Evolutionary conservation across 768 basidiomycete species (phyloP), one percentile per base, ranked within the genome.

Genomic region (Tylopilus plumbeoviolaceoides): DNA sequence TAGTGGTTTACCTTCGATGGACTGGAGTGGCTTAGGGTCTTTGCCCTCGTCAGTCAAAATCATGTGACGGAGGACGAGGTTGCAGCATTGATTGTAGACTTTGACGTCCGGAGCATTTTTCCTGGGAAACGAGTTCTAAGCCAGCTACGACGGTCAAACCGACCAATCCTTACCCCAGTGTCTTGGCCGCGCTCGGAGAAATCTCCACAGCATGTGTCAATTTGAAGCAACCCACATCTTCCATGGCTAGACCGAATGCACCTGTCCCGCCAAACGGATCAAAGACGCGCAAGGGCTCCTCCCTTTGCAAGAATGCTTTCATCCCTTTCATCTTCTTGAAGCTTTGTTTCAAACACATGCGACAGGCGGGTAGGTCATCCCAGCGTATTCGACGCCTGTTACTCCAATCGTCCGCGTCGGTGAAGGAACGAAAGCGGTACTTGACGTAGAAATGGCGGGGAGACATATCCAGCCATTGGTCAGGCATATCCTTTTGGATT

Each of bases 61-160:
- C 0, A 79, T 77, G 54, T 84, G 79, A 1, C 73, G 71, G 3
- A 90, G 73, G 20, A 88, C 72, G 7, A 73, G 62, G 56, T 91
- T 92, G 2, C 80, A 78, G 54, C 87, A 89, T 51, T 89, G 83
- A 50, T 90, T 89, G 57, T 84, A 84, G 0, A 89, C 78, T 2
- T 69, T 68, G 2, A 78, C 74, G 2, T 73, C 58, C 11, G 76
- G 79, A 56, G 88, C 85, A 20, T 75, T 69, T 44, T 82, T 85
- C 52, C 51, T 62, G 53, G 25, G 14, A 44, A 47, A 55, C 39
- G 12, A 43, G 41, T 35, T 50, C n/a, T 53, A 44, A 57, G 44
- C 36, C 39, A 31, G 45, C 8, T 17, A 30, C 38, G 23, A 43
- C 14, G 5, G 21, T 18, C 35, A 36, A 28, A 48, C 10, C 10